Evolutionary conservation across 148 eudicot genomes (phyloP), one percentile per base, ranked within the genome.

Genomic region (Cornus kousa): DNA sequence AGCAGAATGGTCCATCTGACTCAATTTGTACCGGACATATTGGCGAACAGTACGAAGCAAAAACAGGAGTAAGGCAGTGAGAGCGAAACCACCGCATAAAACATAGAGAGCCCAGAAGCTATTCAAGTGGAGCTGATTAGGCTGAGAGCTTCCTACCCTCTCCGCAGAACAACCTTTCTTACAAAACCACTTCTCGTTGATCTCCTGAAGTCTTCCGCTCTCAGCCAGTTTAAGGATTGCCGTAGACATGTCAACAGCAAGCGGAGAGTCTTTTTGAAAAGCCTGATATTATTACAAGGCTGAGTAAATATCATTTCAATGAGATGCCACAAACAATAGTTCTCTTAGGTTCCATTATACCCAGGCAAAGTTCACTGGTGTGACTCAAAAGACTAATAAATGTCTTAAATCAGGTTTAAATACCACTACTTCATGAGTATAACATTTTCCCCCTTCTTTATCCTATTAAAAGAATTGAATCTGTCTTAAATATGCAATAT

Each of bases 181-280:
- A 19, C 80, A 83, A 33, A 83, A 80, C 86, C 86, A 83, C 71
- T 75, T 83, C 2, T 79, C 46, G n/a, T 83, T 77, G 28, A 86
- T 81, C 62, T 85, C 74, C 50, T 86, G 82, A 72, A 86, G 88
- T 20, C 74, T 79, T 59, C 88, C 91, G 16, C 55, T 83, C 81
- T 89, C 91, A 11, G 88, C 78, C 2, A 89, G 87, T 65, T 74
- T 79, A 17, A 87, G 86, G 79, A 89, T 79, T 5, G 91, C 83
- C 7, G 86, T 81, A 5, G 89, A 83, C 74, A 89, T 64, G 69
- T 87, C 89, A 5, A 82, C 72, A 2, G 89, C 89, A 20, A 89
- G 83, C 19, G 89, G 91, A 13, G 91, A 89, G 57, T 83, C 88
- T 80, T 83, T 85, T 28, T 82, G 87, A 62, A 89, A 70, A 43